A percentile compares a stretch with the other conserved stretches of the same genome.
Conservation (phyloP, 1,284 basidiomycete species). For the Thecaphora thlaspeos region DNA sequence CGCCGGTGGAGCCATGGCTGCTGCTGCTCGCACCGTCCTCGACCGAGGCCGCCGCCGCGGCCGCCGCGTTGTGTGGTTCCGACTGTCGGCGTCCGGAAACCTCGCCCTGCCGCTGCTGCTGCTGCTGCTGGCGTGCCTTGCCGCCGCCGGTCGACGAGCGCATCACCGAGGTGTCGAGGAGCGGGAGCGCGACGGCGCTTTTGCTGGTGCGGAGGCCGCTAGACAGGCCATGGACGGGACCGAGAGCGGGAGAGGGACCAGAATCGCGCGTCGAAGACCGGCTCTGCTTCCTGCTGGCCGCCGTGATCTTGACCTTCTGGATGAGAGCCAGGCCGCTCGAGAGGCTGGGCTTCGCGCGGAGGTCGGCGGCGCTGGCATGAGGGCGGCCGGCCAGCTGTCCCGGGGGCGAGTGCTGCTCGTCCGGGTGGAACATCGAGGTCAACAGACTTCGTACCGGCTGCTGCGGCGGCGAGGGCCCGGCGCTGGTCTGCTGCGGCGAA, state of each 20-base stretch:
- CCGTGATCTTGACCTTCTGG: slow-evolving; percentile 2
- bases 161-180: slow-evolving; percentile 61
- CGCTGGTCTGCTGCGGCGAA: slow-evolving; percentile 7
- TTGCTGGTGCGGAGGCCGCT: slow-evolving; percentile 64
- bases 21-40: slow-evolving; percentile 11
- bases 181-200: slow-evolving; percentile 65
- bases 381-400: slow-evolving; percentile 43
- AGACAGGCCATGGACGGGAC: slow-evolving; percentile 16
- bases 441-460: slow-evolving; percentile 49
- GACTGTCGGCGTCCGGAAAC: too few relatives aligned
- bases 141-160: slow-evolving; percentile 56
- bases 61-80: slow-evolving; percentile 8
- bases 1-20: slow-evolving; percentile 20
- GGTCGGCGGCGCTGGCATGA: slow-evolving; percentile 46
- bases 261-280: too few relatives aligned
- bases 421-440: slow-evolving; percentile 52
- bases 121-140: slow-evolving; percentile 8
- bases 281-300: too few relatives aligned
- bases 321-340: slow-evolving; percentile 6
- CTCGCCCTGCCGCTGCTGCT: slow-evolving; percentile 11
- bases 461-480: slow-evolving; percentile 15
- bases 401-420: slow-evolving; percentile 47
- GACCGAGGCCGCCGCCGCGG: not conserved
- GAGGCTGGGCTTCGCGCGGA: slow-evolving; percentile 19
- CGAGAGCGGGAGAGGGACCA: too few relatives aligned